A percentile compares a stretch with the other conserved stretches of the same genome.
Conservation (phyloP, 192 early-diverging fungal species). For the Cladochytrium replicatum region DNA sequence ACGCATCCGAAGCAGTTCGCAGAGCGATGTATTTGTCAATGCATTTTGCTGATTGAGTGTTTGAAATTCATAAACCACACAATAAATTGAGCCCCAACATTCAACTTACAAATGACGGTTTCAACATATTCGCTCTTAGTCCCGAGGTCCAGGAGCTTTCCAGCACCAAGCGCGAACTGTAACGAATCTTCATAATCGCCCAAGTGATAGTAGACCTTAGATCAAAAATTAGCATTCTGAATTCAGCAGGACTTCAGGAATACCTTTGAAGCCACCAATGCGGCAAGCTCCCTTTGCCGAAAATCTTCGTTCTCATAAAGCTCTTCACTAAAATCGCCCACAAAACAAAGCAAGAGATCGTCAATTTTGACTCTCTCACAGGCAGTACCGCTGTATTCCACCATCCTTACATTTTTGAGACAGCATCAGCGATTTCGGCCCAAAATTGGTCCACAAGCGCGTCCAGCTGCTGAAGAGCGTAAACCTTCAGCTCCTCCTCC, state of each 20-base stretch:
- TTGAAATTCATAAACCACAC: constrained; percentile 3
- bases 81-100: background rate
- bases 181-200: constrained; percentile 94
- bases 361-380: constrained; percentile 9
- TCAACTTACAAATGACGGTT: constrained; percentile 77
- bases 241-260: too few relatives aligned
- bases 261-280: constrained; percentile 94
- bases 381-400: background rate
- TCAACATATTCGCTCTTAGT: constrained; percentile 82
- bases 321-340: constrained; percentile 61
- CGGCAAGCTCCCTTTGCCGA: constrained; percentile 76
- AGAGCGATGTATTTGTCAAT: constrained; percentile 93
- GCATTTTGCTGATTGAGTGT: constrained; percentile 57
- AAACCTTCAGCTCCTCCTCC: constrained; percentile 83
- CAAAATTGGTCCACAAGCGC: constrained; percentile 87
- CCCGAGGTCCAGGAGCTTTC: constrained; percentile 72
- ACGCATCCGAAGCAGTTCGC: constrained; percentile 28
- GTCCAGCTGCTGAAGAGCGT: constrained; percentile 87
- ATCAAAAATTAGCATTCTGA: too few relatives aligned
- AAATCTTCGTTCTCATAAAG: constrained; percentile 89
- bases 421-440: constrained; percentile 93
- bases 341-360: background rate
- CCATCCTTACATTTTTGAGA: constrained; percentile 75
- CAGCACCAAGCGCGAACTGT: constrained; percentile 90
- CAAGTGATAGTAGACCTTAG: constrained; percentile 90